Base-by-base conservation (phyloP, 352 stramenopile species). In the Pythium aquatile region DNA sequence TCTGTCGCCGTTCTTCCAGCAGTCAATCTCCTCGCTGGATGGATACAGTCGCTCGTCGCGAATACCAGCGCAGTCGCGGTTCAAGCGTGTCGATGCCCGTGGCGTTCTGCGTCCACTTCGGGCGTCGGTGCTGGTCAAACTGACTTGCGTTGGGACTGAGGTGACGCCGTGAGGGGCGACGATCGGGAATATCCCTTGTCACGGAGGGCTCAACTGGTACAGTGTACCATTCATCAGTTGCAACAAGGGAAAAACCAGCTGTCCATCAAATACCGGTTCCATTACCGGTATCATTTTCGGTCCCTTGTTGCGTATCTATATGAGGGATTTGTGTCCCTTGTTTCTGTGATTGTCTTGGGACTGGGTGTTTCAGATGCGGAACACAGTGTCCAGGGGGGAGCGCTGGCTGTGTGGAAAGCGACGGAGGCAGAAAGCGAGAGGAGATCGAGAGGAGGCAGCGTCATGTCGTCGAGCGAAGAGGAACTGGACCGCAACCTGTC, bases 401-500 rank as follows among this genome's bases (percentile, higher is more conserved):
- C n/a, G 5, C 47, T 33, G 32, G 28, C 16, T 56, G 24, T 37
- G 26, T 61, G 55, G 39, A 48, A 39, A 51, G 60, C 47, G 10
- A 46, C 42, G 11, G 17, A 35, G 54, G 58, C 35, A 51, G 58
- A 71, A 71, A 66, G 20, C 20, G 20, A 24, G 20, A 24, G 20
- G 20, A 24, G 20, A 24, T 24, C 1, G 20, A 24, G 20, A 24
- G 20, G 20, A 24, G 20, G 20, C 20, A 24, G 20, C 26, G 44
- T 16, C 14, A 95, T 96, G 87, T 96, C 85, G 75, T 96, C 87
- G 61, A 93, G 85, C 55, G 87, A 96, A 69, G 87, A 96, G 65
- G 85, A 93, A 53, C 66, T 90, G 65, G 81, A 92, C 61, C 84
- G 81, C 58, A 94, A 94, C 68, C 65, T 90, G 73, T 96, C 87